A percentile compares a stretch with the other conserved stretches of the same genome.
Conservation (phyloP, 305 asterid genomes). For the Solanum hybrid region DNA sequence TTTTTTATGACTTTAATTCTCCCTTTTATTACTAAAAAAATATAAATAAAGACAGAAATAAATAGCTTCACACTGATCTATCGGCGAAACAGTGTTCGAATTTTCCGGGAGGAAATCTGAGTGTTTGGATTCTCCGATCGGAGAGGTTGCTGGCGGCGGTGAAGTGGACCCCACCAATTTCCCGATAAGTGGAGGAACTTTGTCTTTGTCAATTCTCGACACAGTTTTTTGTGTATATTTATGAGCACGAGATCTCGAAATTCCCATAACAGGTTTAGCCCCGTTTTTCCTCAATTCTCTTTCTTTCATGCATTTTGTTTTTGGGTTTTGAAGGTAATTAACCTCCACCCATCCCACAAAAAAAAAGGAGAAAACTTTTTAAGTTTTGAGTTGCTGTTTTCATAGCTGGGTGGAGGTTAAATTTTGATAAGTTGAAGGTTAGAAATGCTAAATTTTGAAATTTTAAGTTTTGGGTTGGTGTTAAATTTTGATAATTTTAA, state of each 20-base stretch:
- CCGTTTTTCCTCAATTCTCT: neutral
- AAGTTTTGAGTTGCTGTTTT: neutral
- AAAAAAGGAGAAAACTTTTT: neutral
- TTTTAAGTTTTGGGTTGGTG: neutral
- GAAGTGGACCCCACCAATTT: constrained; percentile 32
- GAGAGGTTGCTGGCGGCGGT: constrained; percentile 18
- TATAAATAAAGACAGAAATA: neutral
- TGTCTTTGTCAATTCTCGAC: constrained; percentile 30
- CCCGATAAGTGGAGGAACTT: neutral
- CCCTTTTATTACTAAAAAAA: neutral
- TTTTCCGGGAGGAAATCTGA: neutral
- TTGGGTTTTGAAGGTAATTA: neutral
- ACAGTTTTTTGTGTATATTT: constrained; percentile 27
- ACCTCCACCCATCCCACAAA: neutral
- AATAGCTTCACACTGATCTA: neutral
- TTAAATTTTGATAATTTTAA: neutral
- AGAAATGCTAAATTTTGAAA: neutral
- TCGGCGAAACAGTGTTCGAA: neutral
- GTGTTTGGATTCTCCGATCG: constrained; percentile 21
- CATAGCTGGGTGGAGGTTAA: neutral
- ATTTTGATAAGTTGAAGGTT: neutral
- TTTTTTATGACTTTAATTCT: neutral
- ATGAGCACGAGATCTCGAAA: constrained; percentile 56
- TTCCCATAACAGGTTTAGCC: constrained; percentile 16
- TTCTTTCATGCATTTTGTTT: neutral